Percentiles rank a stretch among this genome's conserved stretches.
phyloP scores from a whole-genome alignment of 352 stramenopile species.

The Phytophthora pluvialis region DNA sequence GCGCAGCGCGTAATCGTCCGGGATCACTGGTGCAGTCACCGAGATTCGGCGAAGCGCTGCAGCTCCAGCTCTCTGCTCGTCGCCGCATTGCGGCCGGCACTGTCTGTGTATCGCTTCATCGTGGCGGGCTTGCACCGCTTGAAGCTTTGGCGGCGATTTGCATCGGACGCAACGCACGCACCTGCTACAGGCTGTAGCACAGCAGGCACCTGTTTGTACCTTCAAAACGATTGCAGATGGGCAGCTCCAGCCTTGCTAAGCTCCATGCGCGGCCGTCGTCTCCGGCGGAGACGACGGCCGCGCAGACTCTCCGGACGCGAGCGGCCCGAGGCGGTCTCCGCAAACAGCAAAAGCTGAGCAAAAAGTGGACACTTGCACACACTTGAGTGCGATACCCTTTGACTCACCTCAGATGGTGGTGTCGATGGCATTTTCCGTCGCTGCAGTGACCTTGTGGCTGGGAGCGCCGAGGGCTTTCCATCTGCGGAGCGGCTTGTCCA shows the following conservation, averaged over 20 bases:
- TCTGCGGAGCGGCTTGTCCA: conserved; percentile 4
- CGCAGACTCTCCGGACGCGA: background rate
- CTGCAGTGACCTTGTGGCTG: conserved; percentile 13
- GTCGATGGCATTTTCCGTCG: conserved; percentile 6
- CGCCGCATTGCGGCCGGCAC: conserved; percentile 11
- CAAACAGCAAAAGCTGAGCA: conserved; percentile 26
- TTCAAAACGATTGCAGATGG: conserved; percentile 1
- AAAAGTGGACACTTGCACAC: conserved; percentile 25
- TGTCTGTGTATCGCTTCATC: conserved; percentile 15
- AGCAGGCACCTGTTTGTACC: background rate
- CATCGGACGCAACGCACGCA: background rate
- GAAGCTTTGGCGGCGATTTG: conserved; percentile 23
- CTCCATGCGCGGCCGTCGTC: conserved; percentile 7
- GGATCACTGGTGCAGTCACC: background rate
- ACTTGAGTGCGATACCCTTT: conserved; percentile 29
- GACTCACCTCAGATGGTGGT: conserved; percentile 22
- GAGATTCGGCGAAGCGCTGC: too few relatives aligned
- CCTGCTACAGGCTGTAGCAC: too few relatives aligned
- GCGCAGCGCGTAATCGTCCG: too few relatives aligned
- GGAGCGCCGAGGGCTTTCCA: conserved; percentile 16
- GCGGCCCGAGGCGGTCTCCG: background rate
- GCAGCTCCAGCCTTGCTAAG: background rate
- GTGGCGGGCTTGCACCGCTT: conserved; percentile 1
- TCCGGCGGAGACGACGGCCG: background rate
- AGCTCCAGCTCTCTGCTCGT: conserved; percentile 14